These are phyloP conservation scores for Penicillium sp. DNA, from an alignment of 2,329 filamentous ascomycete genomes.

Conservation along the genomic window DNA sequence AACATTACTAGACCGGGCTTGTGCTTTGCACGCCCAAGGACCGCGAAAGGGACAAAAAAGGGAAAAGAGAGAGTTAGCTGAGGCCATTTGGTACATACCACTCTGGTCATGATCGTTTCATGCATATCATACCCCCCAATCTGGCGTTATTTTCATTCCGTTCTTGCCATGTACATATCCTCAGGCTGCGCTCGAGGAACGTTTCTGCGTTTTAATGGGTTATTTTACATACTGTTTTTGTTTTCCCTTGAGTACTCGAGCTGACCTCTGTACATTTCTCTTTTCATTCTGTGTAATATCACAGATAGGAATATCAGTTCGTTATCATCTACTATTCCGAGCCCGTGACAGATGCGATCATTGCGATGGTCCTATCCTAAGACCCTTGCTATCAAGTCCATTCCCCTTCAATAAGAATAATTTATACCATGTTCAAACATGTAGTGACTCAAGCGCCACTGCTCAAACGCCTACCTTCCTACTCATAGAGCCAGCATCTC, in stretches of 20 bases:
- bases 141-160: constrained; percentile 16
- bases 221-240: background rate
- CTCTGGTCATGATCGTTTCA: constrained; percentile 19
- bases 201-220: background rate
- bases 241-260: background rate
- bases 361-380: no score
- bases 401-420: no score
- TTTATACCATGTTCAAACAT: no score
- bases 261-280: background rate
- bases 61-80: constrained; percentile 1
- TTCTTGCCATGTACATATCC: background rate
- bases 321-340: no score
- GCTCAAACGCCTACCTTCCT: no score
- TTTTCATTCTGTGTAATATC: constrained; percentile 10
- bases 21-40: background rate
- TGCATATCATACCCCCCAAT: constrained; percentile 25
- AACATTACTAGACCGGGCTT: background rate
- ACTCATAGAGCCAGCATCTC: no score
- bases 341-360: no score
- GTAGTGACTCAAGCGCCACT: no score
- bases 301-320: background rate
- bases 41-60: background rate
- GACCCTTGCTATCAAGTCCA: no score
- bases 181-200: background rate
- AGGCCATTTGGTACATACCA: constrained; percentile 14